Percentiles rank a stretch among this genome's conserved stretches.
Evolutionary conservation across 2,329 filamentous ascomycete species (phyloP).

Genomic region (Ophiostoma piceae): DNA sequence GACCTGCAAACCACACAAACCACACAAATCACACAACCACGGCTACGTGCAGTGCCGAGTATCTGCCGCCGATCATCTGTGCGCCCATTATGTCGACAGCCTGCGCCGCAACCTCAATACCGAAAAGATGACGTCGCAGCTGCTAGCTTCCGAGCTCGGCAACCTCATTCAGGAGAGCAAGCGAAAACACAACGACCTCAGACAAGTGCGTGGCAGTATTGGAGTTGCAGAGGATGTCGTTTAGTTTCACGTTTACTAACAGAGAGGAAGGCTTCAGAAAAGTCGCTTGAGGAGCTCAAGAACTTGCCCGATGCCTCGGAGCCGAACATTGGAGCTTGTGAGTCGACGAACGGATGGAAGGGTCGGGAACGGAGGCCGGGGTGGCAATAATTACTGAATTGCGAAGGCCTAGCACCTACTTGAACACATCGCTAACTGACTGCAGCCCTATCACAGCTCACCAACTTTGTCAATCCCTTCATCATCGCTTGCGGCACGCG

Average conservation of each 20-base stretch:
- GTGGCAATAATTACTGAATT: neutral
- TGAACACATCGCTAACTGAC: neutral
- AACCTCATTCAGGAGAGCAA: conserved; percentile 95
- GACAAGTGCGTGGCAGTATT: conserved; percentile 51
- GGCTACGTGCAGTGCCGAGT: conserved; percentile 9
- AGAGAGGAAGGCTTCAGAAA: conserved; percentile 72
- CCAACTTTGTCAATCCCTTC: conserved; percentile 87
- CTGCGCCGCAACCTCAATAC: conserved; percentile 12
- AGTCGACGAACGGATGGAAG: neutral
- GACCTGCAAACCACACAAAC: neutral
- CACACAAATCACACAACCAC: neutral
- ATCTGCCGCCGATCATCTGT: neutral
- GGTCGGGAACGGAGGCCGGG: neutral
- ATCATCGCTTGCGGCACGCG: conserved; percentile 86
- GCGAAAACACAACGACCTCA: conserved; percentile 84
- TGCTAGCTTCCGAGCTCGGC: conserved; percentile 79
- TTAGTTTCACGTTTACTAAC: neutral
- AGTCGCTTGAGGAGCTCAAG: conserved; percentile 85
- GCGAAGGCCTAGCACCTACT: neutral
- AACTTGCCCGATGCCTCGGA: conserved; percentile 68
- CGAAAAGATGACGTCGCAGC: conserved; percentile 77
- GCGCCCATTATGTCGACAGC: conserved; percentile 24
- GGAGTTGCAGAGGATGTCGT: neutral
- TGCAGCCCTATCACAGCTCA: conserved; percentile 72
- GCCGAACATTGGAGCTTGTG: conserved; percentile 66